Conservation (phyloP, 805 yeast genomes). For the Metschnikowia similis region DNA sequence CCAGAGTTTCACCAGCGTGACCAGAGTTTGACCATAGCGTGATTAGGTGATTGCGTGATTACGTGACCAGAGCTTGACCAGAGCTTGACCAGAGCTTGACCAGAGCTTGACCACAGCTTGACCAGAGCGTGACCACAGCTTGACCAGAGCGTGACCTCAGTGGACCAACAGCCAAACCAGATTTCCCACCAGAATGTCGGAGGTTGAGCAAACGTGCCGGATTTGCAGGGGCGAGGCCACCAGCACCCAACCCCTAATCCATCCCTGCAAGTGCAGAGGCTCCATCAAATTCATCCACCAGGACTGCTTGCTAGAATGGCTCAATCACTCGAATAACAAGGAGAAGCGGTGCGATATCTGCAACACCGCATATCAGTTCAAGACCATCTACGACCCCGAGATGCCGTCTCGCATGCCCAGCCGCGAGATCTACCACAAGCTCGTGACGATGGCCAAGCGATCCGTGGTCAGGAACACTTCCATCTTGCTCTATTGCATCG, state of each 20-base stretch:
- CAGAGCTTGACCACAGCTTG: too few species aligned
- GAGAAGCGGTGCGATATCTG: constrained; percentile 81
- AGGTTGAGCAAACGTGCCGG: constrained; percentile 64
- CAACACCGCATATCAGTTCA: constrained; percentile 65
- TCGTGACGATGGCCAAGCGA: constrained; percentile 18
- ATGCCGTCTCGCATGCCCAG: constrained; percentile 67
- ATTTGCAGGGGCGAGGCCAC: constrained; percentile 94
- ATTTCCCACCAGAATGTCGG: constrained; percentile 6
- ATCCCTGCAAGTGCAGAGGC: constrained; percentile 93
- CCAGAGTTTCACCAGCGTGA: too few species aligned
- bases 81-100: too few species aligned
- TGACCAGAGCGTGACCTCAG: too few species aligned
- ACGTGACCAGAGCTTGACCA: too few species aligned
- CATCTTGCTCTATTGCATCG: constrained; percentile 33
- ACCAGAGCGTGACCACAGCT: too few species aligned
- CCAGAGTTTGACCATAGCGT: too few species aligned
- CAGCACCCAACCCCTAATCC: constrained; percentile 68
- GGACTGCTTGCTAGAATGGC: constrained; percentile 87
- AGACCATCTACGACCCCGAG: constrained; percentile 57
- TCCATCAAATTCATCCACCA: constrained; percentile 91
- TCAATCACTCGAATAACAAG: constrained; percentile 58
- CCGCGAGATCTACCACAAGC: constrained; percentile 39
- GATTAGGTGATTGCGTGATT: too few species aligned
- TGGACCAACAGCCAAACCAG: too few species aligned
- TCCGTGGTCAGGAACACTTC: constrained; percentile 18